phyloP scores from a whole-genome alignment of 1,284 basidiomycete genomes.

The Ganoderma meredithae region DNA sequence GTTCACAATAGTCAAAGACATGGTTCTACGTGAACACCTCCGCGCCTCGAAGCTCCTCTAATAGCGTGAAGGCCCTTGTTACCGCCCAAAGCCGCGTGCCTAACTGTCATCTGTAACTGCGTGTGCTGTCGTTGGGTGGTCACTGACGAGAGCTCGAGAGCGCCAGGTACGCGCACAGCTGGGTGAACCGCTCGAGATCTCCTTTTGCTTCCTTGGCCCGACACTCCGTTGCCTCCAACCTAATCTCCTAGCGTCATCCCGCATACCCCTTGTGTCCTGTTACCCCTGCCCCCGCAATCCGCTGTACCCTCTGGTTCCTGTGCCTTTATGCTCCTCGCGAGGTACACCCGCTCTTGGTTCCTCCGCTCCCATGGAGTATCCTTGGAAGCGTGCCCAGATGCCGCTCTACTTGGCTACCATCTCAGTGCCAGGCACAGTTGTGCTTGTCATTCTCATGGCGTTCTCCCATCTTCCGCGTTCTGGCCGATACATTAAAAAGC shows the following conservation, averaged over 20 bases:
- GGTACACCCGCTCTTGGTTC: neutral
- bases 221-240: constrained; percentile 8
- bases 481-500: neutral
- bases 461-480: neutral
- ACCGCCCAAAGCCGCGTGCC: neutral
- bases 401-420: neutral
- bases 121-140: neutral
- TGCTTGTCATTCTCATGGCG: neutral
- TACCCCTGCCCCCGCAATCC: constrained; percentile 17
- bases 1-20: constrained; percentile 60
- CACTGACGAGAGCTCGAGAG: neutral
- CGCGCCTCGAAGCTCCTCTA: constrained; percentile 43
- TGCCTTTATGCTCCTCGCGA: constrained; percentile 11
- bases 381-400: neutral
- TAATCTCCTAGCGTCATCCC: constrained; percentile 4
- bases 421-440: neutral
- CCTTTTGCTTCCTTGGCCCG: constrained; percentile 6
- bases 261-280: constrained; percentile 9
- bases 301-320: constrained; percentile 16
- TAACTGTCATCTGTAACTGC: neutral
- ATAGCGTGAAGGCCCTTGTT: neutral
- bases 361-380: constrained; percentile 1
- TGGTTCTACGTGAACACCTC: constrained; percentile 73
- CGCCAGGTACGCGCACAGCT: constrained; percentile 3
- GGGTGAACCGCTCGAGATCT: neutral